Evolutionary conservation across 805 yeast species (phyloP).

Genomic region (Candida bentonensis): DNA sequence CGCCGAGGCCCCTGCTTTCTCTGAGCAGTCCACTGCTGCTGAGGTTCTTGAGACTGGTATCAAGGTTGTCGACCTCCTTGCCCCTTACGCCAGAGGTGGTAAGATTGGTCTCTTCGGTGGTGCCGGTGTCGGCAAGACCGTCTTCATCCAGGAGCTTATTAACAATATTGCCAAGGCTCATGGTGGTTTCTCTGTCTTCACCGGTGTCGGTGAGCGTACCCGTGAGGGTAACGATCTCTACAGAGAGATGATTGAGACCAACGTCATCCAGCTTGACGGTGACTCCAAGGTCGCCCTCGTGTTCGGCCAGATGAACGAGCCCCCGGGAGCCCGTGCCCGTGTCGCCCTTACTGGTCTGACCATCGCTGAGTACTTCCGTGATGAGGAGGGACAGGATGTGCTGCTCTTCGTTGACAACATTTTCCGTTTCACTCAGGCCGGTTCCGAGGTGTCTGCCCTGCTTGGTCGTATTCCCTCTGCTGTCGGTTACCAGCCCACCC

Average conservation of each 20-base stretch:
- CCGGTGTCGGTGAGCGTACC: conserved; percentile 99
- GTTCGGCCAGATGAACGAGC: conserved; percentile 99
- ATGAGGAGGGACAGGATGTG: conserved; percentile 99
- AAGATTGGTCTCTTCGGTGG: conserved; percentile 99
- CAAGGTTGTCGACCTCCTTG: conserved; percentile 97
- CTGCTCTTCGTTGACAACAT: conserved; percentile 98
- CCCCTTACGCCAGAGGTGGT: conserved; percentile 99
- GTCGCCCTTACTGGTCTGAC: conserved; percentile 99
- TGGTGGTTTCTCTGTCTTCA: conserved; percentile 99
- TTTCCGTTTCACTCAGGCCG: conserved; percentile 99
- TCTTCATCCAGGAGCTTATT: conserved; percentile 97
- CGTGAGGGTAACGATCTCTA: conserved; percentile 99
- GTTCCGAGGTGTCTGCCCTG: conserved; percentile 99
- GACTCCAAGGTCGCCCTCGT: conserved; percentile 99
- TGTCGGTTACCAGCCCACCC: conserved; percentile 99
- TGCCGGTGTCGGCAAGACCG: conserved; percentile 99
- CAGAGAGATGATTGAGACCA: conserved; percentile 99
- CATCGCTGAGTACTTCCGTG: conserved; percentile 99
- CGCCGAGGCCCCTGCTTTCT: conserved; percentile 93
- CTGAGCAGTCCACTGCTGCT: conserved; percentile 94
- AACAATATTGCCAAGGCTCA: conserved; percentile 99
- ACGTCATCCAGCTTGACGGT: conserved; percentile 99
- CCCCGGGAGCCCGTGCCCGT: conserved; percentile 99
- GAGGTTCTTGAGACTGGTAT: conserved; percentile 99
- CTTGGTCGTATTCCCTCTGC: conserved; percentile 99